phyloP scores from a whole-genome alignment of 306 rosid species.

The Corylus americana region DNA sequence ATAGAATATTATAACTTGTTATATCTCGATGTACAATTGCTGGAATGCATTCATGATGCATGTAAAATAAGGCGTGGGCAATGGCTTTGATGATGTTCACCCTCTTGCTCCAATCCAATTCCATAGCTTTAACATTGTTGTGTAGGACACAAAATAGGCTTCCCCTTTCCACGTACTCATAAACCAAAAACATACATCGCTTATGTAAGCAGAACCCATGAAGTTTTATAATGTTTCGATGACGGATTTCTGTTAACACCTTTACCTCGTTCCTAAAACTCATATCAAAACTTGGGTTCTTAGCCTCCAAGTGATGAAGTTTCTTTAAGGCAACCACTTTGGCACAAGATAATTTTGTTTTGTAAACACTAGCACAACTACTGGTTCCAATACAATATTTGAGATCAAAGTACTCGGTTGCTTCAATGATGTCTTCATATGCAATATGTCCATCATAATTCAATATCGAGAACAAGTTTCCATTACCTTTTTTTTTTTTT shows the following conservation, averaged over 20 bases:
- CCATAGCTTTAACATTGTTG: constrained; percentile 1
- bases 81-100: constrained; percentile 4
- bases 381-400: constrained; percentile 16
- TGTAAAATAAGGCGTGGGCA: constrained; percentile 13
- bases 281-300: background rate
- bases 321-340: constrained; percentile 18
- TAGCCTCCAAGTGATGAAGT: background rate
- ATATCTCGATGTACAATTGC: constrained; percentile 19
- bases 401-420: background rate
- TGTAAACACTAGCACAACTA: background rate
- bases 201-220: constrained; percentile 26
- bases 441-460: background rate
- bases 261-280: constrained; percentile 18
- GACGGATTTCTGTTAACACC: constrained; percentile 8
- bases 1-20: constrained; percentile 16
- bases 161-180: constrained; percentile 29
- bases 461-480: background rate
- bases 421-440: constrained; percentile 1
- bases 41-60: constrained; percentile 27
- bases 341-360: background rate
- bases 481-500: background rate
- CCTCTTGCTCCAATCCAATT: constrained; percentile 21
- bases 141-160: constrained; percentile 6
- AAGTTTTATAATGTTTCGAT: constrained; percentile 16
- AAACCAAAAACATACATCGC: constrained; percentile 19